Evolutionary conservation across 169 alveolate genomes (phyloP).

Genomic region (Cryptosporidium bovis): DNA sequence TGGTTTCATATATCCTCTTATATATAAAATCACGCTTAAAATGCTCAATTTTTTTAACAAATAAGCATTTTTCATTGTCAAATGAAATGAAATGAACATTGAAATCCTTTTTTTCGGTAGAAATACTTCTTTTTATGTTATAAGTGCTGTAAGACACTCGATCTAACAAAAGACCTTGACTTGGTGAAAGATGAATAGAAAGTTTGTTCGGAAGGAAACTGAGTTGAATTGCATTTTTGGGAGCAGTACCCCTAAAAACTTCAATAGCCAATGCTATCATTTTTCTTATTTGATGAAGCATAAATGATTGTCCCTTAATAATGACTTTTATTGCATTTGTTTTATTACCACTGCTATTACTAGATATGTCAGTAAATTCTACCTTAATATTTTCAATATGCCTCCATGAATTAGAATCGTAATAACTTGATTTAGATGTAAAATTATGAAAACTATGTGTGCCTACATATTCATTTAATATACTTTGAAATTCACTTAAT

Average conservation of each 20-base stretch:
- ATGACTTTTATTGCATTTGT: constrained; percentile 76
- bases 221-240: constrained; percentile 79
- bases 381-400: constrained; percentile 81
- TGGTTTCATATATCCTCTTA: not conserved
- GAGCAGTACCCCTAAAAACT: constrained; percentile 83
- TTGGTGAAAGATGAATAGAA: constrained; percentile 75
- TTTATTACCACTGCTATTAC: not conserved
- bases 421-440: constrained; percentile 80
- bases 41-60: constrained; percentile 35
- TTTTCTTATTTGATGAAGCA: constrained; percentile 86
- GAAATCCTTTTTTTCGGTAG: constrained; percentile 19
- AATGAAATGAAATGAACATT: constrained; percentile 30
- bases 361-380: not conserved
- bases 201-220: constrained; percentile 72
- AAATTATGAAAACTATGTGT: constrained; percentile 85
- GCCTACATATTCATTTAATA: constrained; percentile 80
- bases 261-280: constrained; percentile 84
- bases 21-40: constrained; percentile 35
- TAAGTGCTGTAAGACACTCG: constrained; percentile 63
- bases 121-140: constrained; percentile 51
- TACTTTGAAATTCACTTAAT: constrained; percentile 76
- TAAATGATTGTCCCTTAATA: constrained; percentile 85
- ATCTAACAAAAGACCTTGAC: constrained; percentile 74
- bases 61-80: constrained; percentile 12
- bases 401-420: constrained; percentile 81